Conservation (phyloP, 306 rosid genomes). For the Fagus crenata region DNA sequence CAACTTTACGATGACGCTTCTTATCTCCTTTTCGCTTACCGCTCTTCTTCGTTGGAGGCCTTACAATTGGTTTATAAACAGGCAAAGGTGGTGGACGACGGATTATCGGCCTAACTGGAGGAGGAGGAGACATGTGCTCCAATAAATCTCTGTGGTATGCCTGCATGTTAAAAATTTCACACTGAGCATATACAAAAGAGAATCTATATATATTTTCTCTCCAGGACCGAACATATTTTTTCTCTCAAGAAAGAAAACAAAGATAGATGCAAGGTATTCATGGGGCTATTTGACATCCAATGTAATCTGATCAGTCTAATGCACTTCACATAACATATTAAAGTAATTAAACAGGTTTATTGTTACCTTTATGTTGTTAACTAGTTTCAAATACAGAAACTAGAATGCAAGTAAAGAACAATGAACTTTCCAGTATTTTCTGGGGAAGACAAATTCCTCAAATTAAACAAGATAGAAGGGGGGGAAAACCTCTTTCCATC, state of each 20-base stretch:
- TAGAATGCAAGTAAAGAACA: background rate
- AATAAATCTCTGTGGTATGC: conserved; percentile 76
- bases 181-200: background rate
- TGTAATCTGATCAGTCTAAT: background rate
- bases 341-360: background rate
- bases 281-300: background rate
- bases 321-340: background rate
- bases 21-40: conserved; percentile 60
- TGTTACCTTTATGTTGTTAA: background rate
- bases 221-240: background rate
- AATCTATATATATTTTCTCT: too few species aligned
- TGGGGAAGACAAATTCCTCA: conserved; percentile 4
- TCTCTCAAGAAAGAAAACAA: conserved; percentile 2
- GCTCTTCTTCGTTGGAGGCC: conserved; percentile 50
- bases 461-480: background rate
- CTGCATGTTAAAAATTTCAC: conserved; percentile 42
- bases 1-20: conserved; percentile 68
- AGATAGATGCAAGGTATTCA: background rate
- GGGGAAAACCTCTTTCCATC: background rate
- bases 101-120: conserved; percentile 41
- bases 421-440: background rate
- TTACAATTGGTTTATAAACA: conserved; percentile 18
- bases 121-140: conserved; percentile 87
- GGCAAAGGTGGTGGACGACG: conserved; percentile 36
- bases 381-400: background rate